A percentile compares a stretch with the other conserved stretches of the same genome.
These are phyloP conservation scores for Phytophthora gonapodyides DNA, from an alignment of 352 stramenopile genomes.

Conservation along the genomic window DNA sequence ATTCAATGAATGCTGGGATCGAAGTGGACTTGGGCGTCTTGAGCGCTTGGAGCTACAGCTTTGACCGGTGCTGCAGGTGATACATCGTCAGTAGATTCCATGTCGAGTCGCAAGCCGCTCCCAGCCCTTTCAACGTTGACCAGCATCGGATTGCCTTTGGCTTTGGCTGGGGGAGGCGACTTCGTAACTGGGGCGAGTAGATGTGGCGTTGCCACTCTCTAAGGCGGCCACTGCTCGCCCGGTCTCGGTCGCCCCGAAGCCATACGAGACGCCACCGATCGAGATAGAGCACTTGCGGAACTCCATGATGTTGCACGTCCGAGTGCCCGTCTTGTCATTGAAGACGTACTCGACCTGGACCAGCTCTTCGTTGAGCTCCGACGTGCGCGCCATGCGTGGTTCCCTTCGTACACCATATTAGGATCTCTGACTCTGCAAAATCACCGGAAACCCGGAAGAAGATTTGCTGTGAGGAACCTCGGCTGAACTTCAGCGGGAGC, in stretches of 20 bases:
- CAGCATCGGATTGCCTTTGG: constrained; percentile 20
- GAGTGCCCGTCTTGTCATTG: constrained; percentile 98
- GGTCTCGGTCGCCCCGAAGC: constrained; percentile 88
- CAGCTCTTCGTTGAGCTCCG: constrained; percentile 93
- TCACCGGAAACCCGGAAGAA: too few species aligned
- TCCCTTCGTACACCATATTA: constrained; percentile 87
- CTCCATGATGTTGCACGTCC: constrained; percentile 99
- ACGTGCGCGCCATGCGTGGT: constrained; percentile 76
- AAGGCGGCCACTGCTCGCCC: constrained; percentile 91
- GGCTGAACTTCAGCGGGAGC: too few species aligned
- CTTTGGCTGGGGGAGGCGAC: constrained; percentile 14
- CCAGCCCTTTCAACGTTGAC: neutral
- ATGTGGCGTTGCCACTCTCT: constrained; percentile 4
- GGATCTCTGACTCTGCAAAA: too few species aligned
- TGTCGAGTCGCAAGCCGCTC: constrained; percentile 22
- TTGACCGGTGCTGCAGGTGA: constrained; percentile 7
- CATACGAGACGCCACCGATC: constrained; percentile 86
- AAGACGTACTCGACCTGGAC: constrained; percentile 99
- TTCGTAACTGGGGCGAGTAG: neutral
- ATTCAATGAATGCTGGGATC: constrained; percentile 58
- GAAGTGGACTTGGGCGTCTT: constrained; percentile 53
- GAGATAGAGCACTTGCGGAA: constrained; percentile 94
- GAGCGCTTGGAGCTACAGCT: neutral
- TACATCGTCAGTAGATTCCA: constrained; percentile 29
- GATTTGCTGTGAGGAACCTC: too few species aligned